These are phyloP conservation scores for Solanum hybrid DNA, from an alignment of 305 asterid species.

Conservation along the genomic window DNA sequence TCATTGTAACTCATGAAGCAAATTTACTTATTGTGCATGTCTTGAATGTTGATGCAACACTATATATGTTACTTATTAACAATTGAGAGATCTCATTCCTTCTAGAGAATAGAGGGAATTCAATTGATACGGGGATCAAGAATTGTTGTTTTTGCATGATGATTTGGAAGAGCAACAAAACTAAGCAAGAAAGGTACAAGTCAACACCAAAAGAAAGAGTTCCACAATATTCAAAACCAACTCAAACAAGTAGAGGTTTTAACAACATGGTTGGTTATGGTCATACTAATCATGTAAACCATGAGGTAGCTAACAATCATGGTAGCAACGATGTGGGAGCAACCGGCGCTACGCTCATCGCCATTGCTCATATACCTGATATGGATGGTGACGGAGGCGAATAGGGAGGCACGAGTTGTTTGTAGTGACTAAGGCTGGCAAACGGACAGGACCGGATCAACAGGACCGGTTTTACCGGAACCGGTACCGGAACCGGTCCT, in stretches of 20 bases:
- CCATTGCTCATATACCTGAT: background rate
- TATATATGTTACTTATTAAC: background rate
- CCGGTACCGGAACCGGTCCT: too few relatives aligned
- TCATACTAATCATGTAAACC: background rate
- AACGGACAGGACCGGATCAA: too few relatives aligned
- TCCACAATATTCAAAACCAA: background rate
- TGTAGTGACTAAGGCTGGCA: too few relatives aligned
- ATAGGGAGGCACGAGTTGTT: background rate
- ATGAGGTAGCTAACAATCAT: background rate
- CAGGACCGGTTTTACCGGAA: too few relatives aligned
- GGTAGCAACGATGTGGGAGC: background rate
- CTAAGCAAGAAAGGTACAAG: background rate
- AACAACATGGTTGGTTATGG: background rate
- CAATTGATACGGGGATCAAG: background rate
- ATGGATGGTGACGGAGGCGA: background rate
- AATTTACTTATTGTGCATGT: background rate
- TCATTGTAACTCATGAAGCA: background rate
- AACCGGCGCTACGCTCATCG: background rate
- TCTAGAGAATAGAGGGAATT: background rate
- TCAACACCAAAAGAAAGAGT: background rate
- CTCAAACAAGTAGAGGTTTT: background rate
- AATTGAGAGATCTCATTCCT: background rate
- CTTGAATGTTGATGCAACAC: background rate
- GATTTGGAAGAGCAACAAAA: background rate
- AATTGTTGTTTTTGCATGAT: background rate